These are phyloP conservation scores for Stenogyne calaminthoides DNA, from an alignment of 305 asterid genomes.

Conservation along the genomic window DNA sequence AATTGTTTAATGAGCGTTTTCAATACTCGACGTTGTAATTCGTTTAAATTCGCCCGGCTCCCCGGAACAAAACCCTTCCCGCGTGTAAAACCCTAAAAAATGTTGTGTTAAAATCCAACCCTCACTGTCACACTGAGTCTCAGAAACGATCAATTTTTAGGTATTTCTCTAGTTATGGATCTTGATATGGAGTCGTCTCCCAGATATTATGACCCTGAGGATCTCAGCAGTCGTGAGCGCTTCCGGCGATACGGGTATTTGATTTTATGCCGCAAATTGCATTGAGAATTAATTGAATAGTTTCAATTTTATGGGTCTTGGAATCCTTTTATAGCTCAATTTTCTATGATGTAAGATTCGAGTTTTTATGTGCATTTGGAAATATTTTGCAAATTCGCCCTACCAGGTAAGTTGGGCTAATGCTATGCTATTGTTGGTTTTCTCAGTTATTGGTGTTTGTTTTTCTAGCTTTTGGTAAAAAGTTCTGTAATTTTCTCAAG, in stretches of 20 bases:
- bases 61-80: conserved; percentile 36
- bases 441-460: not conserved
- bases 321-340: not conserved
- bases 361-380: conserved; percentile 13
- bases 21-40: not conserved
- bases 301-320: conserved; percentile 6
- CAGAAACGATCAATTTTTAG: not conserved
- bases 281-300: not conserved
- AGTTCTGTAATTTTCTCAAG: not conserved
- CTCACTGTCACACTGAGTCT: not conserved
- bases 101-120: not conserved
- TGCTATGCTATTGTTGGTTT: not conserved
- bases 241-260: conserved; percentile 91
- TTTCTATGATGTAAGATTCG: not conserved
- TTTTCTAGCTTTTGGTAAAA: not conserved
- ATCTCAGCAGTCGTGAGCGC: conserved; percentile 75
- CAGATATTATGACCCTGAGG: conserved; percentile 68
- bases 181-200: conserved; percentile 77
- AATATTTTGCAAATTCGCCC: not conserved
- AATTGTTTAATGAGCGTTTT: not conserved
- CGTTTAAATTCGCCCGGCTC: not conserved
- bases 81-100: conserved; percentile 40
- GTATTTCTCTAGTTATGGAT: conserved; percentile 44
- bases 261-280: not conserved
- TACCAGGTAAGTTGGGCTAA: conserved; percentile 1